Conservation (phyloP, 2,329 filamentous ascomycete species). For the Sarocladium kiliense region DNA sequence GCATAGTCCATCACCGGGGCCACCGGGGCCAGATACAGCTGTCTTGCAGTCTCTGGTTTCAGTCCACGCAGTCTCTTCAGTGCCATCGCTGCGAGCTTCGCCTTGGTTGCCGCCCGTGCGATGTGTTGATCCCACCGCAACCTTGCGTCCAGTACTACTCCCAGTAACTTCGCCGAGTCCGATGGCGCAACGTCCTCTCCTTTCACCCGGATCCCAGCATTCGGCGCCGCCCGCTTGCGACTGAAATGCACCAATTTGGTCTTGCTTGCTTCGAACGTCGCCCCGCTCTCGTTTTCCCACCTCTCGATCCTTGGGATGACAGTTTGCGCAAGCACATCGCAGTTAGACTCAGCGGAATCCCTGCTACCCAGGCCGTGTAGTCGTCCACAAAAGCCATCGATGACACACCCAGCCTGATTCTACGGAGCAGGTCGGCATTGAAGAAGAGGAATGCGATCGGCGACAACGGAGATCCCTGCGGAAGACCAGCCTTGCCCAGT, state of each 20-base stretch:
- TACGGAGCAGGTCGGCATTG: neutral
- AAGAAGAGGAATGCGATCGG: neutral
- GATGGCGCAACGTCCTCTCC: slow-evolving; percentile 1
- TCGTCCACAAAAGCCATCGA: neutral
- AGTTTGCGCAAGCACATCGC: neutral
- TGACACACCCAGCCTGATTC: neutral
- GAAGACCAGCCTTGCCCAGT: neutral
- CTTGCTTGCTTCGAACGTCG: neutral
- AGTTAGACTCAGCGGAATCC: neutral
- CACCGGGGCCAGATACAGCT: neutral
- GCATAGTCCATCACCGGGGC: neutral
- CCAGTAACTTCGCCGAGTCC: neutral
- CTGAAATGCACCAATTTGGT: neutral
- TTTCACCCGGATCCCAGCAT: neutral
- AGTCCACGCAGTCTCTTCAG: slow-evolving; percentile 1
- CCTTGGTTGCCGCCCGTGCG: neutral
- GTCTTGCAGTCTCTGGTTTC: neutral
- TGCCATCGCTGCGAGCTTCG: neutral
- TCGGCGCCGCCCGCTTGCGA: neutral
- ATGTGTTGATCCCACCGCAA: neutral
- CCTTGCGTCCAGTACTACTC: neutral
- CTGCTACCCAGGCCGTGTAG: neutral
- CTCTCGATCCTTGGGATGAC: neutral
- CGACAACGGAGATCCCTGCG: neutral
- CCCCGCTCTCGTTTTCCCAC: neutral